Evolutionary conservation across 345 rosid species (phyloP), one percentile per base, ranked within the genome.

Genomic region (Cardamine resedifolia): DNA sequence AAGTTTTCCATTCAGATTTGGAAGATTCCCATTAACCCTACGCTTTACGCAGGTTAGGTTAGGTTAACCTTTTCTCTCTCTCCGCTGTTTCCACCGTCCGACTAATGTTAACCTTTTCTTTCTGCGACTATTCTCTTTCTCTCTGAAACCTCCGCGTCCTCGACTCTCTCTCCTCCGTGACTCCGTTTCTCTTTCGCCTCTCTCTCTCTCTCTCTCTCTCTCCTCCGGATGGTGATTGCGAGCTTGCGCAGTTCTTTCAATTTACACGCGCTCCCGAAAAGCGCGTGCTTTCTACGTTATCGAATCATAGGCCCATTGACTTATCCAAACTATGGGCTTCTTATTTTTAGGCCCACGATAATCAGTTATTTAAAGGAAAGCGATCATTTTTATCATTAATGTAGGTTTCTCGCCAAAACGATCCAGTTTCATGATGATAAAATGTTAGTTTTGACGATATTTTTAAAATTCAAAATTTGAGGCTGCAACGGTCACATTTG

Each of bases 1-100:
- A 81, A 86, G 83, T 79, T 76, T 81, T 77, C 87, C 86, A 85
- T 89, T 78, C 87, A 84, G 85, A 83, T 72, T 86, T 81, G 82
- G 81, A 78, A 78, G 64, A 68, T 78, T 85, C 34, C 69, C 76
- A 65, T 82, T 84, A 58, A 80, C 71, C 82, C 80, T 76, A 82
- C 81, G 81, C 58, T 79, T 80, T 75, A 43, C 53, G 48, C 31
- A 38, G 38, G 28, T 41, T 27, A 68, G 55, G 57, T 70, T 71
- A 75, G 44, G 62, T 28, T 66, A 45, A 58, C 48, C 39, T 70
- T 12, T 48, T 48, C 20, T 70, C 15, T 21, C 38, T 28, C 15
- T n/a, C 28, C 7, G 2, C 38, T 64, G 4, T 28, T 12, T n/a
- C 49, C 64, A n/a, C 70, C 51, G 65, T 6, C 44, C 31, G 44